Base-by-base conservation (phyloP, 331 rosid species). In the Quercus lobata region DNA sequence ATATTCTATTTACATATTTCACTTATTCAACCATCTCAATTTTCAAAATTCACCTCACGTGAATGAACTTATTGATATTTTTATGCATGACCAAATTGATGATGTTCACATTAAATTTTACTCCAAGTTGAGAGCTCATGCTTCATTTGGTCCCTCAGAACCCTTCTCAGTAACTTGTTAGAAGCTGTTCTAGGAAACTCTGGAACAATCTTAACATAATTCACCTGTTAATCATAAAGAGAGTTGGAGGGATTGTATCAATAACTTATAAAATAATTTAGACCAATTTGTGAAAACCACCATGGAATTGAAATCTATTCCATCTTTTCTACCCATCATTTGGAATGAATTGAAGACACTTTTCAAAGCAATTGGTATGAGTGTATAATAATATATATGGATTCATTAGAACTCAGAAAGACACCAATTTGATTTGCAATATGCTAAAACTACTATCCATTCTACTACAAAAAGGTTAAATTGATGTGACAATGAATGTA, bases 121-220 rank as follows among this genome's bases (percentile, higher is more conserved):
- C 97, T 94, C 81, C 78, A 77, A 79, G 77, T 81, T 46, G 90
- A 89, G 24, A 94, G 81, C 75, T 91, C 93, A 5, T 5, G 85
- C 89, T 89, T 92, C 83, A 92, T 82, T 84, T 91, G 94, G 76
- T 89, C 96, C 81, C 97, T 94, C 84, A 94, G 32, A 74, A 89
- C 93, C 81, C 98, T 91, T 84, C 98, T 87, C 18, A 92, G 56
- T 71, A 94, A 62, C 89, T 94, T 94, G 84, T 92, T 92, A 6
- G 98, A 89, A 68, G 93, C 90, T 5, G 98, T 94, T 80, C 97
- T 85, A 44, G 98, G 98, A 65, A 94, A 94, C 81, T 88, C 92
- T 0, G 84, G 75, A 3, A 91, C 91, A 80, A 92, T 83, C 77
- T 91, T 91, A 53, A 89, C 93, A 22, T 80, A 58, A 63, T 88